Base-by-base conservation (phyloP, 129 eudicot species). In the Lactuca sativa region DNA sequence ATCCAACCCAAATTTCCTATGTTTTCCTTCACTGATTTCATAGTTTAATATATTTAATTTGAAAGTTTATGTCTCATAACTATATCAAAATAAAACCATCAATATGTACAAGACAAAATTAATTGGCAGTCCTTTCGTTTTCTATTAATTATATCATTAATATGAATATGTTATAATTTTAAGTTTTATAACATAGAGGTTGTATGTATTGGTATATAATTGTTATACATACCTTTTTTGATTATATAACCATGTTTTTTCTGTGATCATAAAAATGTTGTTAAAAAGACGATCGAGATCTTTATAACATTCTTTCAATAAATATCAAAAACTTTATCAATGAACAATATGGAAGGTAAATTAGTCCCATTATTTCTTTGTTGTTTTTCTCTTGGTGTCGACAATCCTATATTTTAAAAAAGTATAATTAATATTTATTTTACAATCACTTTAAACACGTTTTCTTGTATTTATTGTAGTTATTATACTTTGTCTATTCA, bases 1-100 rank as follows among this genome's bases (percentile, higher is more conserved):
- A 44, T 74, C 58, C 71, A 69, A 58, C 9, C 62, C 64, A 67
- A 59, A 49, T 73, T 67, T 66, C 74, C 69, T 60, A 72, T 65
- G 78, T 59, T 68, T 60, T 52, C 70, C 52, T 61, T 69, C 69
- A 21, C 54, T 67, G 21, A 31, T n/a, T 44, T 67, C 4, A 54
- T 18, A 4, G 43, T 62, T 14, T 70, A 56, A 38, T 73, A 61
- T 52, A 55, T 56, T 74, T 41, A 38, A 7, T 18, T 63, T 74
- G 15, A 60, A 25, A 36, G 37, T 68, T 59, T 21, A 73, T 64
- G 64, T 55, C 9, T 38, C 43, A 36, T 73, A 56, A 59, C 7
- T 75, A 58, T 21, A 3, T 30, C 44, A 54, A 60, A 49, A 67
- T 49, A 38, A 32, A 67, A 37, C 37, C 17, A 67, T 52, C 17